Conservation (phyloP, 1,139 yeast genomes). For the Magnusiomyces magnusii region DNA sequence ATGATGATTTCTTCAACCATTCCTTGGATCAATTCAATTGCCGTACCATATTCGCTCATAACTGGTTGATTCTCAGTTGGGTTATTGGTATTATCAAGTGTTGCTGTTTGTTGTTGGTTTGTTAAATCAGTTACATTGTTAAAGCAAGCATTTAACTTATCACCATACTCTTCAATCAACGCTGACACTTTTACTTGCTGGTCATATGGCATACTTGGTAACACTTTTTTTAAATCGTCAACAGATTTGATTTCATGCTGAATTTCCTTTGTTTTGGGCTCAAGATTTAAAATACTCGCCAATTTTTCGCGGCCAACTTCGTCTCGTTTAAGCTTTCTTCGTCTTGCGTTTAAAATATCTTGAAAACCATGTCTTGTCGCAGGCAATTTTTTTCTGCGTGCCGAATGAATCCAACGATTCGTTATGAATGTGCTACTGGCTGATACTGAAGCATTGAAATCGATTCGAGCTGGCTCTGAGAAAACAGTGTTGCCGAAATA, state of each 20-base stretch:
- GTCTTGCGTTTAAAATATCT: not conserved
- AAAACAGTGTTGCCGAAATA: not conserved
- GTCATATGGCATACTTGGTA: constrained; percentile 12
- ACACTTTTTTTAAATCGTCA: constrained; percentile 8
- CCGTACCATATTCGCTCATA: constrained; percentile 8
- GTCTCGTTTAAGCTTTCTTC: constrained; percentile 3
- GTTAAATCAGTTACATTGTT: constrained; percentile 8
- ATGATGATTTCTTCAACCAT: constrained; percentile 9
- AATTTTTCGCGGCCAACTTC: not conserved
- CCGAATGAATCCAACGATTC: not conserved
- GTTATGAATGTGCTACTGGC: not conserved
- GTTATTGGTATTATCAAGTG: not conserved
- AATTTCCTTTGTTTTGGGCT: not conserved
- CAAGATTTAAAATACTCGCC: not conserved
- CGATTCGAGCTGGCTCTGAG: not conserved
- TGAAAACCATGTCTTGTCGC: not conserved
- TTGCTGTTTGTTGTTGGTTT: not conserved
- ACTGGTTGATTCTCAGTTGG: not conserved
- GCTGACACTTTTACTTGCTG: constrained; percentile 9
- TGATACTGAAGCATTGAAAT: not conserved
- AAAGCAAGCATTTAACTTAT: constrained; percentile 8
- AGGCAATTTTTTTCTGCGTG: not conserved
- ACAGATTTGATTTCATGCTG: constrained; percentile 7
- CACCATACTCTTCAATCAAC: constrained; percentile 12
- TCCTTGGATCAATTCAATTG: constrained; percentile 9